Percentiles rank a stretch among this genome's conserved stretches.
Conservation (phyloP, 352 stramenopile species). For the Pythium dissotocum region DNA sequence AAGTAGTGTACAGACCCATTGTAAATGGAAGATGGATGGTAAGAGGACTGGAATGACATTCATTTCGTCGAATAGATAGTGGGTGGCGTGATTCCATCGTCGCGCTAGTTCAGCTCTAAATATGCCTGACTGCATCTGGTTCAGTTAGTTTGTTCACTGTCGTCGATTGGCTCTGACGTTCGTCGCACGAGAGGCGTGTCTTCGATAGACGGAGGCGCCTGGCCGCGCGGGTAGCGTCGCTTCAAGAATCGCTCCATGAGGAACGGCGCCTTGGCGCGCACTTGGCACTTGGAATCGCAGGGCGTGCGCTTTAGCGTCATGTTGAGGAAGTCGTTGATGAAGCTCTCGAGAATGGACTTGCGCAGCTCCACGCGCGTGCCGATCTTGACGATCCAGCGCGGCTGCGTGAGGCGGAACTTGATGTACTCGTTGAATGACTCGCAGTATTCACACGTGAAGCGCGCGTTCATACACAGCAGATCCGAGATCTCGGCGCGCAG, state of each 20-base stretch:
- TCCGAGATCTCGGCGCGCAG: slow-evolving; percentile 53
- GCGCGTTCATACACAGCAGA: slow-evolving; percentile 51
- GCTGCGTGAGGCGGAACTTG: slow-evolving; percentile 28
- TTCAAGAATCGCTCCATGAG: slow-evolving; percentile 24
- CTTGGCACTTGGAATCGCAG: slow-evolving; percentile 22
- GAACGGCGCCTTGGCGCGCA: slow-evolving; percentile 20
- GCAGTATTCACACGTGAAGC: slow-evolving; percentile 54
- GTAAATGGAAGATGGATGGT: not conserved
- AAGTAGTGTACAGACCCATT: not conserved
- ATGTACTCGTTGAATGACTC: slow-evolving; percentile 45
- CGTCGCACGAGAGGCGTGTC: not conserved
- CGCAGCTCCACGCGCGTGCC: slow-evolving; percentile 24
- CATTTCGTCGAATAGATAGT: not conserved
- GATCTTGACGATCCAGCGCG: slow-evolving; percentile 32
- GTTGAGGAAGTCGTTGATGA: slow-evolving; percentile 31
- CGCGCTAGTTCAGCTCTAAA: slow-evolving; percentile 2
- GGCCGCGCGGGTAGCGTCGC: slow-evolving; percentile 7
- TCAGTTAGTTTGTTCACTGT: not conserved
- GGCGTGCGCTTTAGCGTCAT: slow-evolving; percentile 23
- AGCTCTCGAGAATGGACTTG: slow-evolving; percentile 28
- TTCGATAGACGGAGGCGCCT: not conserved
- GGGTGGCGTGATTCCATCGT: not conserved
- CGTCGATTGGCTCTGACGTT: not conserved
- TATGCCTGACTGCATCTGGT: not conserved
- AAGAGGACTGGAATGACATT: not conserved